Evolutionary conservation across 768 basidiomycete genomes (phyloP), one percentile per base, ranked within the genome.

Genomic region (Bullera alba): DNA sequence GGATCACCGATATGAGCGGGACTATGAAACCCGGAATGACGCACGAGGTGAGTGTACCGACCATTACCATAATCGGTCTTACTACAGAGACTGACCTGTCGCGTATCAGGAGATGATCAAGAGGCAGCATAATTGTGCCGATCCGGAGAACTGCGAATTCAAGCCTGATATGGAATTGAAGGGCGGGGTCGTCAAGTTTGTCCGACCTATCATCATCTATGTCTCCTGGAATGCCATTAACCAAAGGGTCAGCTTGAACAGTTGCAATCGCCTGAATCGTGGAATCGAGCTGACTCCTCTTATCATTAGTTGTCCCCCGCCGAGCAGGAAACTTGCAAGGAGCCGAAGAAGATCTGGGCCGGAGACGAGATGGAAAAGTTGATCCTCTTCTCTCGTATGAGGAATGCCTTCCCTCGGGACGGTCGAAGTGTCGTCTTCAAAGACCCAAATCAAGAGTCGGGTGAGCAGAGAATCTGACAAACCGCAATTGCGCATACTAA

Each of bases 221-320:
- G 75, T 93, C 39, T 79, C 83, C 42, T 93, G 90, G 90, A 76
- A 90, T 4, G 90, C 87, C 17, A 75, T 93, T 46, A 90, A 88
- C 55, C 90, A 93, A 76, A 78, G 80, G 46, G 89, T 87, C 64
- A 21, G 37, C 19, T 39, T 39, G 8, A 39, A 39, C 37, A 39
- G 37, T 10, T n/a, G n/a, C n/a, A n/a, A n/a, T n/a, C n/a, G n/a
- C n/a, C n/a, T n/a, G n/a, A n/a, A n/a, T n/a, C n/a, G n/a, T n/a
- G n/a, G n/a, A 39, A 21, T 46, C 30, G 4, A 19, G n/a, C 38
- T 51, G 42, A 46, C 25, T 34, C 39, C 36, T 42, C 50, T 2
- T 32, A n/a, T n/a, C n/a, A n/a, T n/a, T n/a, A 91, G 88, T 77
- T 92, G n/a, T 77, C 80, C 50, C 74, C 76, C 5, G 63, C 73